Evolutionary conservation across 2,329 filamentous ascomycete species (phyloP).

Genomic region (Alternaria postmessia): DNA sequence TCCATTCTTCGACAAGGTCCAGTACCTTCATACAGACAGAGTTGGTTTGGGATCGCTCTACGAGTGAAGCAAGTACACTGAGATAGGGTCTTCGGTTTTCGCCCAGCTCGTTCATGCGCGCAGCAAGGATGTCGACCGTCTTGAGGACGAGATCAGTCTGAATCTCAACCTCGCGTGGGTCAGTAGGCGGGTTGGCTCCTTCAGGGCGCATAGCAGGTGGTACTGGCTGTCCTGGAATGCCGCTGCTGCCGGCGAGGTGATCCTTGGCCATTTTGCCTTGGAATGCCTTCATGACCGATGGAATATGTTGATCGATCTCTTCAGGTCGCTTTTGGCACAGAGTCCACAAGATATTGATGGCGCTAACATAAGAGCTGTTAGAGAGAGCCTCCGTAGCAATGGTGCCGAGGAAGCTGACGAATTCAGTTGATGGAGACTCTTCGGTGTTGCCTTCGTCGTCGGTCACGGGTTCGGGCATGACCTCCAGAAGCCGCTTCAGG

Average conservation of each 20-base stretch:
- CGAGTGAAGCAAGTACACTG: slow-evolving; percentile 90
- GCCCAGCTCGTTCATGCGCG: slow-evolving; percentile 89
- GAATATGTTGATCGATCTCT: slow-evolving; percentile 89
- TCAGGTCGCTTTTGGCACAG: slow-evolving; percentile 83
- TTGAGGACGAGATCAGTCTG: slow-evolving; percentile 93
- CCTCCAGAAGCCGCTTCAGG: slow-evolving; percentile 83
- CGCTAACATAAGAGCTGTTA: slow-evolving; percentile 80
- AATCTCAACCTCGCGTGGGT: slow-evolving; percentile 82
- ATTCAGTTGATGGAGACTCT: slow-evolving; percentile 80
- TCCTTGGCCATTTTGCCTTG: slow-evolving; percentile 92
- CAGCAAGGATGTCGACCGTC: slow-evolving; percentile 89
- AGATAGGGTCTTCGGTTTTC: slow-evolving; percentile 93
- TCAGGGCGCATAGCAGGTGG: slow-evolving; percentile 59
- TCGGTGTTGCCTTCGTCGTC: slow-evolving; percentile 85
- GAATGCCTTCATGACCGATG: slow-evolving; percentile 88
- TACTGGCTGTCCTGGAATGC: slow-evolving; percentile 47
- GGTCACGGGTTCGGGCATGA: slow-evolving; percentile 82
- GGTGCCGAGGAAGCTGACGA: slow-evolving; percentile 83
- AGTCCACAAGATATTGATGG: slow-evolving; percentile 93
- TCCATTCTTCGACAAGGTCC: slow-evolving; percentile 93
- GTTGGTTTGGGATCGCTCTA: slow-evolving; percentile 91
- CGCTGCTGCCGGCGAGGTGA: slow-evolving; percentile 74
- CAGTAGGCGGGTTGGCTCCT: slow-evolving; percentile 67
- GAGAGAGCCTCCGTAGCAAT: slow-evolving; percentile 88
- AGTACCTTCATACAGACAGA: slow-evolving; percentile 91